Evolutionary conservation across 192 early-diverging fungal genomes (phyloP), one percentile per base, ranked within the genome.

Genomic region (Coemansia sp.): DNA sequence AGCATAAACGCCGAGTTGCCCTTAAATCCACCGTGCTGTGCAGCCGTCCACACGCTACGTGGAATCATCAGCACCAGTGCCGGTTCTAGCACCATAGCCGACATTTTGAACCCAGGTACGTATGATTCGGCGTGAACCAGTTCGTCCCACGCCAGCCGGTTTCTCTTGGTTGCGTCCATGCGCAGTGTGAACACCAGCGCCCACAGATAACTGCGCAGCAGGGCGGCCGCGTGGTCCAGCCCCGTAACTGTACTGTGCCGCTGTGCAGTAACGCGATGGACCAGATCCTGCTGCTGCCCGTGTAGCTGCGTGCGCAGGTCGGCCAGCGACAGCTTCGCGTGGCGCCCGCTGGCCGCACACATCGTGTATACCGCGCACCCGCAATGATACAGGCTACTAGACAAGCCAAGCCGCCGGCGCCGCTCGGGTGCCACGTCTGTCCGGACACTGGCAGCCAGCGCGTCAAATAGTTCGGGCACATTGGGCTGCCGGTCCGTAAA

Each of bases 181-280:
- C 32, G 6, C 2, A 12, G 15, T 7, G 43, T 48, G 3, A 42
- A 29, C 36, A 68, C 25, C 3, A 50, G 19, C 0, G 65, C 60
- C 72, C 72, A 75, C 40, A 75, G 23, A 20, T 56, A 75, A 28
- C 46, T 51, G 3, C 56, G 52, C 43, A 75, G 32, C 35, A 58
- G 48, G n/a, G 19, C 19, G 14, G 60, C 48, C 10, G 15, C 43
- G 26, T 36, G 29, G 21, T 29, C 50, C 5, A 35, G 4, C 14
- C 55, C 55, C 3, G 27, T 7, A 0, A 17, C 31, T 0, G 10
- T 15, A 9, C 15, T 22, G n/a, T 17, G 11, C 3, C 19, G 21
- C 1, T 27, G 22, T 2, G 43, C 20, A 17, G n/a, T 39, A 2
- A 39, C 30, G 5, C 17, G 32, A 14, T 32, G 38, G 19, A 35